Conservation (phyloP, 2,329 filamentous ascomycete genomes). For the Fusarium sp. region DNA sequence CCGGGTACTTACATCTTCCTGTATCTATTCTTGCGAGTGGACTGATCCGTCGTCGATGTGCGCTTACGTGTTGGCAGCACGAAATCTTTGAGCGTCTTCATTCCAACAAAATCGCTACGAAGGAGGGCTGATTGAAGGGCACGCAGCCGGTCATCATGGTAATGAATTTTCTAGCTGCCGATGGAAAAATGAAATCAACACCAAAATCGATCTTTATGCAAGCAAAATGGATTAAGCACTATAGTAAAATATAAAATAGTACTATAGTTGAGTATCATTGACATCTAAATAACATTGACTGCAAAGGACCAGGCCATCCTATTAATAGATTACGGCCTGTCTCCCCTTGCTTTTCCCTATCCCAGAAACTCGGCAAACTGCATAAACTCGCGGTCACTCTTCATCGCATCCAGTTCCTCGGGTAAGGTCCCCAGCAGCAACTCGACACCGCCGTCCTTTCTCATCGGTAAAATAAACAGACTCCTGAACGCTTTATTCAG, state of each 20-base stretch:
- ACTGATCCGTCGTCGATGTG: accelerated
- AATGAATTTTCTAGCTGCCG: too few species aligned
- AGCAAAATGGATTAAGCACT: not conserved
- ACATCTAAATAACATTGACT: accelerated
- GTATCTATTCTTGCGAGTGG: not conserved
- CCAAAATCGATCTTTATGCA: accelerated
- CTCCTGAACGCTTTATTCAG: not conserved
- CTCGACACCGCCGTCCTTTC: not conserved
- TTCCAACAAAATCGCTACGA: not conserved
- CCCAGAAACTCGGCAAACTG: not conserved
- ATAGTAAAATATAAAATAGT: not conserved
- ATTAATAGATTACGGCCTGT: not conserved
- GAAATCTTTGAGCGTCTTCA: not conserved
- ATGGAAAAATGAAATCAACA: accelerated
- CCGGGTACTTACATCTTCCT: accelerated
- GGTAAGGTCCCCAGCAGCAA: not conserved
- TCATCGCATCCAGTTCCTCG: not conserved
- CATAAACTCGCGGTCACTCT: not conserved
- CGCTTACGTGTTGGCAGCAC: accelerated
- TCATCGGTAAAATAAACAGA: not conserved
- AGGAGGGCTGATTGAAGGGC: not conserved
- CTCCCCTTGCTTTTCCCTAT: not conserved
- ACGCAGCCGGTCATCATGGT: not conserved
- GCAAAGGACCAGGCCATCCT: accelerated
- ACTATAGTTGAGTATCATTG: not conserved